Percentiles rank a stretch among this genome's conserved stretches.
Conservation (phyloP, 495 filamentous ascomycete genomes). For the Podospora bellae-mahoneyi region DNA sequence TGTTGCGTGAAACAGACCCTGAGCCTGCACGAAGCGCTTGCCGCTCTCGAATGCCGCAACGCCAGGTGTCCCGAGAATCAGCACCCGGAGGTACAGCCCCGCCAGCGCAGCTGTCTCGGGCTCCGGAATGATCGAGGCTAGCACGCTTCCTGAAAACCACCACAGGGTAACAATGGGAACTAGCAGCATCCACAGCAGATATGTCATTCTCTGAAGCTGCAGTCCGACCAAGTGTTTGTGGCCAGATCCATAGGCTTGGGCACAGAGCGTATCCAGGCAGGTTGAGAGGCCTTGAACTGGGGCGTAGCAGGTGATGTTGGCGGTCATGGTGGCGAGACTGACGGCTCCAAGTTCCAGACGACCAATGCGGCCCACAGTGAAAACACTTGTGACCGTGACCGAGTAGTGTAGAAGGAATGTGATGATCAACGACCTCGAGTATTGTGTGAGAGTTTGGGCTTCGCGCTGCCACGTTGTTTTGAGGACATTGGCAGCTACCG, state of each 20-base stretch:
- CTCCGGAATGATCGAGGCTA: slow-evolving; percentile 60
- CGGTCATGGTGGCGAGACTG: slow-evolving; percentile 64
- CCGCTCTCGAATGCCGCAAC: slow-evolving; percentile 66
- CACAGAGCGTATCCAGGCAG: slow-evolving; percentile 67
- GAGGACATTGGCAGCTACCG: slow-evolving; percentile 67
- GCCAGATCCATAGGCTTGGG: slow-evolving; percentile 71
- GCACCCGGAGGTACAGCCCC: slow-evolving; percentile 62
- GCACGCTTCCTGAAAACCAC: slow-evolving; percentile 53
- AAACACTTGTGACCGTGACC: slow-evolving; percentile 64
- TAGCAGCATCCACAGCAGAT: slow-evolving; percentile 59
- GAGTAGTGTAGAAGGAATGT: slow-evolving; percentile 73
- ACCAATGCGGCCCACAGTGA: slow-evolving; percentile 63
- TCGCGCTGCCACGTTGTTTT: slow-evolving; percentile 84
- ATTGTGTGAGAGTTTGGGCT: slow-evolving; percentile 58
- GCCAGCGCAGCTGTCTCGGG: slow-evolving; percentile 58
- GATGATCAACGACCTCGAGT: slow-evolving; percentile 58
- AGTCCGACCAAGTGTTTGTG: slow-evolving; percentile 65
- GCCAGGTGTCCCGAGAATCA: slow-evolving; percentile 63
- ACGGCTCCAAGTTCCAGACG: slow-evolving; percentile 63
- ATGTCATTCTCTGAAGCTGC: slow-evolving; percentile 67
- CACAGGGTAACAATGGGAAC: slow-evolving; percentile 62
- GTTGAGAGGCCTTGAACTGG: slow-evolving; percentile 69
- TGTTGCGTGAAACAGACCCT: slow-evolving; percentile 66
- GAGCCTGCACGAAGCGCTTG: slow-evolving; percentile 70
- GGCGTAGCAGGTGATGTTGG: slow-evolving; percentile 69